Base-by-base conservation (phyloP, 202 grass and related monocot species). In the Bolboschoenoplectus hybrid region DNA sequence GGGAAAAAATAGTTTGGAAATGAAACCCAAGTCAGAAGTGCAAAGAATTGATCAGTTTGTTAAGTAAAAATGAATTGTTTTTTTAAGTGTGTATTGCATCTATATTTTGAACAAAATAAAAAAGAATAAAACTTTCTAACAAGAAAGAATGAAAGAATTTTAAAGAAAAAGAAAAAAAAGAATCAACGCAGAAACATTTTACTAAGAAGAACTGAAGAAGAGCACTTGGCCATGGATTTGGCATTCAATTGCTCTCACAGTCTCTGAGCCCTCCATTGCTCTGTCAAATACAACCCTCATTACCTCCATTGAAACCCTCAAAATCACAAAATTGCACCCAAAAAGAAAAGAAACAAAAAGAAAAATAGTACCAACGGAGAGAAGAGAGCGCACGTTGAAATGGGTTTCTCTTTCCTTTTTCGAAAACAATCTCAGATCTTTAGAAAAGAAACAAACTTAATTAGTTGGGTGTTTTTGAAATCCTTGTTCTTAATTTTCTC, bases 141-240 rank as follows among this genome's bases (percentile, higher is more conserved):
- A 92, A 87, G 89, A 98, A 99, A 94, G 97, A 99, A 98, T 96
- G 85, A 96, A 98, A 95, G 88, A 96, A 99, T 94, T 14, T 36
- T 52, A 38, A 50, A 86, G 84, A 52, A 52, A 91, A 89, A 77
- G 80, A 34, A 75, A 83, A 84, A 88, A 62, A 86, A 85, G 39
- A 83, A 95, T 86, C 81, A 92, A 91, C 3, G 32, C 2, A 55
- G 65, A 65, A 61, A 84, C 85, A 83, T 88, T 46, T 60, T 81
- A 50, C 76, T 65, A 53, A 49, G 81, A 80, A 85, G 81, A 80
- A 85, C 74, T 63, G 68, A 81, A 88, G 68, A 81, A 88, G 84
- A 87, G 20, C 88, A 81, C 89, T 78, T 81, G 76, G 67, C 85
- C 55, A 89, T 86, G 40, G 84, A 74, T 88, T 71, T 87, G 67